These are phyloP conservation scores for Trichophaea hybrida DNA, from an alignment of 2,329 filamentous ascomycete genomes.

Conservation along the genomic window DNA sequence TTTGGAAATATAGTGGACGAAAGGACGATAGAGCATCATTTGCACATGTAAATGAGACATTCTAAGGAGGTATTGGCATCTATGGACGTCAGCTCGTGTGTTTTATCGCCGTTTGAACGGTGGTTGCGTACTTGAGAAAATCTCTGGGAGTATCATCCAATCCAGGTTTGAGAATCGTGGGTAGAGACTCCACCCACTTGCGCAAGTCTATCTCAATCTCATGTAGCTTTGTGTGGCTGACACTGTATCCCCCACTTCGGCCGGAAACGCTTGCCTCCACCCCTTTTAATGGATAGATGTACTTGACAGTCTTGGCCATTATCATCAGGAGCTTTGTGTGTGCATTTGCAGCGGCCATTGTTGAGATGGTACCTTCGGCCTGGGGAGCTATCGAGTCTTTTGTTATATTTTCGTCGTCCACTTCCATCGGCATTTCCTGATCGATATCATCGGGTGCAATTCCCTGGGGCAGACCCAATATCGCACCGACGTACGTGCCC, in stretches of 20 bases:
- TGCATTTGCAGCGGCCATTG: constrained; percentile 52
- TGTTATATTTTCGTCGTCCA: constrained; percentile 55
- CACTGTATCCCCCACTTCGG: constrained; percentile 40
- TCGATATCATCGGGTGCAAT: constrained; percentile 52
- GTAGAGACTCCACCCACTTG: constrained; percentile 52
- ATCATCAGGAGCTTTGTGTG: constrained; percentile 50
- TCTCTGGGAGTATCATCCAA: constrained; percentile 49
- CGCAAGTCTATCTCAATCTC: constrained; percentile 51
- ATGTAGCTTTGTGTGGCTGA: constrained; percentile 49
- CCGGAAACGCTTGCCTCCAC: constrained; percentile 38
- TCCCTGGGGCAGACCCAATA: constrained; percentile 51
- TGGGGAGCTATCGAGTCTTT: constrained; percentile 42
- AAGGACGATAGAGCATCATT: constrained; percentile 68
- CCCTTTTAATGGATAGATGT: constrained; percentile 50
- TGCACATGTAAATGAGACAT: constrained; percentile 74
- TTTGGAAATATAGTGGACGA: constrained; percentile 62
- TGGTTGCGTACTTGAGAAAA: constrained; percentile 22
- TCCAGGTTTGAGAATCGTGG: constrained; percentile 62
- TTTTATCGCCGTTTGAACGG: neutral
- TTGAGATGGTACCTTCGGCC: constrained; percentile 42
- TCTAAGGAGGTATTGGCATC: constrained; percentile 57
- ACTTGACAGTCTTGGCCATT: constrained; percentile 48
- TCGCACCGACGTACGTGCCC: constrained; percentile 54
- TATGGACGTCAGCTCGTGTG: constrained; percentile 24
- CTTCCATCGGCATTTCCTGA: constrained; percentile 48